Conservation (phyloP, 2,329 filamentous ascomycete species). For the Fusarium zealandicum region DNA sequence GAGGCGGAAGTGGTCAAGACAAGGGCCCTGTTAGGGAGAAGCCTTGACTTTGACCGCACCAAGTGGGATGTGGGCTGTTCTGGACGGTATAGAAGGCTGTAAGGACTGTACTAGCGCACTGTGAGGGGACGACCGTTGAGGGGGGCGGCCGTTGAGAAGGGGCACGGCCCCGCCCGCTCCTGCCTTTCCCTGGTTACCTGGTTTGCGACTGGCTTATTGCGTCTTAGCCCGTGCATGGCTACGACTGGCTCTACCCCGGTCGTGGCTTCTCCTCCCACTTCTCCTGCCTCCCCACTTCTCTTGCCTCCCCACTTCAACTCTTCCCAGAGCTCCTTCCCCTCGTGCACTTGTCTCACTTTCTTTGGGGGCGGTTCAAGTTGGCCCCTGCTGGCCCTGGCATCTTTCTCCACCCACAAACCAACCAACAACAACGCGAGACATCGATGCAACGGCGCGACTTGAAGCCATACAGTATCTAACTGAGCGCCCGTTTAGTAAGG, state of each 20-base stretch:
- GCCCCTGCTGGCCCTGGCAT: conserved; percentile 31
- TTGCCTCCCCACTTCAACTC: conserved; percentile 24
- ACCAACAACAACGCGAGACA: conserved; percentile 39
- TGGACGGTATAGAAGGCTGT: conserved; percentile 18
- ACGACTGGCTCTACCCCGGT: conserved; percentile 23
- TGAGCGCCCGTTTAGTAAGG: conserved; percentile 26
- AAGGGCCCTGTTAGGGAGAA: conserved; percentile 2
- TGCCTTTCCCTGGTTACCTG: conserved; percentile 38
- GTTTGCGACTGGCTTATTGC: conserved; percentile 29
- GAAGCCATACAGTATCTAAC: conserved; percentile 41
- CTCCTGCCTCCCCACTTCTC: conserved; percentile 32
- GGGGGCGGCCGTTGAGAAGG: conserved; percentile 41
- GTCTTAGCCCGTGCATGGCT: conserved; percentile 30
- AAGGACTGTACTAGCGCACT: conserved; percentile 28
- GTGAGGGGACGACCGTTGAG: conserved; percentile 39
- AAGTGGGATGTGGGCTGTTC: conserved; percentile 25
- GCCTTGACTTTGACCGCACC: conserved; percentile 28
- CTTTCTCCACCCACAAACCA: conserved; percentile 36
- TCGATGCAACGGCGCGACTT: conserved; percentile 34
- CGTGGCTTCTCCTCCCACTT: conserved; percentile 20
- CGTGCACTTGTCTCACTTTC: conserved; percentile 33
- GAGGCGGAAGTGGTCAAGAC: conserved; percentile 24
- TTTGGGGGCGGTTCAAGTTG: conserved; percentile 6
- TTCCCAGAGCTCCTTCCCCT: conserved; percentile 26
- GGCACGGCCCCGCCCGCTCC: conserved; percentile 41